Evolutionary conservation across 1,284 basidiomycete species (phyloP).

Genomic region (Trichosporon coremiiforme): DNA sequence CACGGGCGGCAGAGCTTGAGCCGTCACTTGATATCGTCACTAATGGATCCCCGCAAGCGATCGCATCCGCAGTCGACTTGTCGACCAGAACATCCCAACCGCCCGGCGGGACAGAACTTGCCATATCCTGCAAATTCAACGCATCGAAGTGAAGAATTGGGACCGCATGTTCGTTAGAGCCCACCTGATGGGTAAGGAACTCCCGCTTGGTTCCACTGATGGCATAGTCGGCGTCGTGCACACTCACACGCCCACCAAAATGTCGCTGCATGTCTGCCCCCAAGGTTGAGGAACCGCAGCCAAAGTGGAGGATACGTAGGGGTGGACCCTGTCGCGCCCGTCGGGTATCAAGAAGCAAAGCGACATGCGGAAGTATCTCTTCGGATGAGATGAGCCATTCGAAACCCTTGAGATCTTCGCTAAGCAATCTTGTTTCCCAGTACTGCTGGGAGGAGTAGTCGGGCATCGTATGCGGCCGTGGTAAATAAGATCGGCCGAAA

Average conservation of each 20-base stretch:
- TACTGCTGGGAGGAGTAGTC: slow-evolving; percentile 49
- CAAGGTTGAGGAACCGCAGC: slow-evolving; percentile 46
- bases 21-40: not conserved
- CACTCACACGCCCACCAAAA: slow-evolving; percentile 25
- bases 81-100: slow-evolving; percentile 48
- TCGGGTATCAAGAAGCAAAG: not conserved
- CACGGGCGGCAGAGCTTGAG: not conserved
- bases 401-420: slow-evolving; percentile 35
- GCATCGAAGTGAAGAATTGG: slow-evolving; percentile 24
- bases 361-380: slow-evolving; percentile 38
- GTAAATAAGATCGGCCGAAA: not conserved
- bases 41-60: slow-evolving; percentile 42
- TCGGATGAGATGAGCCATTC: slow-evolving; percentile 47
- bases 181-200: not conserved
- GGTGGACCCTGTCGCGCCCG: too few species aligned
- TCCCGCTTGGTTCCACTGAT: not conserved
- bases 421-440: slow-evolving; percentile 44
- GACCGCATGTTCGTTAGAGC: not conserved
- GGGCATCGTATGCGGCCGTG: not conserved
- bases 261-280: slow-evolving; percentile 30
- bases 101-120: slow-evolving; percentile 2
- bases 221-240: slow-evolving; percentile 49
- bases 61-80: slow-evolving; percentile 54
- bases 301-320: slow-evolving; percentile 47
- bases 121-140: slow-evolving; percentile 12